A percentile compares a stretch with the other conserved stretches of the same genome.
Evolutionary conservation across 2,329 filamentous ascomycete species (phyloP).

Genomic region (Geosmithia putterillii): DNA sequence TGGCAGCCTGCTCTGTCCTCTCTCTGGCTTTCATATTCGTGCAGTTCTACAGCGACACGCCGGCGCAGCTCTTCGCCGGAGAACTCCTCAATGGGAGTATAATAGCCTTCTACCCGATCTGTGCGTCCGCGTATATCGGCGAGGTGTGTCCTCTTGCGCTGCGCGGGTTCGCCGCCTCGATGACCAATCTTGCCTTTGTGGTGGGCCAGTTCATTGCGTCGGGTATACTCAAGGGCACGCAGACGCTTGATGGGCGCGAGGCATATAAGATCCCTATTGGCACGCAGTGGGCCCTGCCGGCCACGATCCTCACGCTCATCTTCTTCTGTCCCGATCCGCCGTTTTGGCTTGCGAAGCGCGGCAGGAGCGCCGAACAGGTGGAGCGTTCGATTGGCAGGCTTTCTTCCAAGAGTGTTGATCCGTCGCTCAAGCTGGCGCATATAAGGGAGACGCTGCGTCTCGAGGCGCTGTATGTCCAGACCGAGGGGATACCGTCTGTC

Average conservation of each 20-base stretch:
- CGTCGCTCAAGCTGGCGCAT: background rate
- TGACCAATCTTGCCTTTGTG: slow-evolving; percentile 50
- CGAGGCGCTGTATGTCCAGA: background rate
- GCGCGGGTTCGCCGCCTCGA: slow-evolving; percentile 44
- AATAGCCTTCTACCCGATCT: slow-evolving; percentile 33
- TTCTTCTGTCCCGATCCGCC: background rate
- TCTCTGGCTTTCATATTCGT: slow-evolving; percentile 37
- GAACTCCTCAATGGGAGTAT: slow-evolving; percentile 9
- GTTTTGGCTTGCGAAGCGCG: background rate
- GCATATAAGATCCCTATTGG: slow-evolving; percentile 2
- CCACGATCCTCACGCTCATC: background rate
- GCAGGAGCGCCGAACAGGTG: background rate
- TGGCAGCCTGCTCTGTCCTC: slow-evolving; percentile 16
- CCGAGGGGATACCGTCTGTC: background rate
- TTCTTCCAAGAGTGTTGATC: background rate
- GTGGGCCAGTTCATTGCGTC: slow-evolving; percentile 25
- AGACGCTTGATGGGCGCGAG: slow-evolving; percentile 4
- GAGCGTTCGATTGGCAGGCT: background rate
- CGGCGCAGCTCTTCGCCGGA: slow-evolving; percentile 25
- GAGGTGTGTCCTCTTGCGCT: slow-evolving; percentile 48
- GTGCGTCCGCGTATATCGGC: slow-evolving; percentile 45
- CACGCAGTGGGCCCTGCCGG: background rate
- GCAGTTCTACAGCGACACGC: slow-evolving; percentile 27
- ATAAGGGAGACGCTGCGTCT: background rate
- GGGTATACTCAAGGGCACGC: slow-evolving; percentile 22